Percentiles rank a stretch among this genome's conserved stretches.
Evolutionary conservation across 192 early-diverging fungal species (phyloP).

Genomic region (Kickxella alabastrina): DNA sequence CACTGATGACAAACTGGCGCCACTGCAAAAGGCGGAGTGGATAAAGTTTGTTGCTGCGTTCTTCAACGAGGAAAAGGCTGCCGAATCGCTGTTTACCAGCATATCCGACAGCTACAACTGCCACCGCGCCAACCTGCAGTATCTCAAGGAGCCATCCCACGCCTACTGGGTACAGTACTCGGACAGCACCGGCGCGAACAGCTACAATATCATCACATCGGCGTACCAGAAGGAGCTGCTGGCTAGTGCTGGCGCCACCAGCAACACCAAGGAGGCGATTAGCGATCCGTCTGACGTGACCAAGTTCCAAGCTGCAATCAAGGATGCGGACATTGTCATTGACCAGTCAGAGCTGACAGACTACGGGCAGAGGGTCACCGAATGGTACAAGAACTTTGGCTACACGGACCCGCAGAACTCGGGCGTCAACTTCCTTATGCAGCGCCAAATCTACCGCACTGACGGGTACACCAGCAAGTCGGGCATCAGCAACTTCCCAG

Average conservation of each 20-base stretch:
- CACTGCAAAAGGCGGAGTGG: constrained; percentile 49
- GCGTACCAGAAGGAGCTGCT: constrained; percentile 57
- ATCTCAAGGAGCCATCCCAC: constrained; percentile 39
- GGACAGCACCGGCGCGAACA: constrained; percentile 52
- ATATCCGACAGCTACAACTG: constrained; percentile 43
- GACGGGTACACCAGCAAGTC: constrained; percentile 25
- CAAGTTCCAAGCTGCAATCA: constrained; percentile 53
- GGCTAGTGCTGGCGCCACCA: constrained; percentile 61
- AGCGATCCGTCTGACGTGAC: constrained; percentile 19
- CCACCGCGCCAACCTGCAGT: constrained; percentile 38
- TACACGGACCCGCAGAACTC: constrained; percentile 37
- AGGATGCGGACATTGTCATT: constrained; percentile 59
- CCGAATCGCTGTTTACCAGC: constrained; percentile 23
- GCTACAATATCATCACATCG: constrained; percentile 49
- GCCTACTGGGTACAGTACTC: constrained; percentile 60
- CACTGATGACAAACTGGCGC: constrained; percentile 22
- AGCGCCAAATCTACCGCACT: constrained; percentile 37
- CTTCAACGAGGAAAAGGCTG: constrained; percentile 37
- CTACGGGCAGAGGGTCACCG: constrained; percentile 22
- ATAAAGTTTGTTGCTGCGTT: constrained; percentile 43
- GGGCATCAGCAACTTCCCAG: constrained; percentile 39
- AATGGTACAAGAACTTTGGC: constrained; percentile 42
- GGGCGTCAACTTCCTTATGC: constrained; percentile 20
- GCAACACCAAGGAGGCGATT: constrained; percentile 33
- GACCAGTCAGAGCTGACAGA: constrained; percentile 57